Base-by-base conservation (phyloP, 192 early-diverging fungal species). In the Cetraspora pellucida region DNA sequence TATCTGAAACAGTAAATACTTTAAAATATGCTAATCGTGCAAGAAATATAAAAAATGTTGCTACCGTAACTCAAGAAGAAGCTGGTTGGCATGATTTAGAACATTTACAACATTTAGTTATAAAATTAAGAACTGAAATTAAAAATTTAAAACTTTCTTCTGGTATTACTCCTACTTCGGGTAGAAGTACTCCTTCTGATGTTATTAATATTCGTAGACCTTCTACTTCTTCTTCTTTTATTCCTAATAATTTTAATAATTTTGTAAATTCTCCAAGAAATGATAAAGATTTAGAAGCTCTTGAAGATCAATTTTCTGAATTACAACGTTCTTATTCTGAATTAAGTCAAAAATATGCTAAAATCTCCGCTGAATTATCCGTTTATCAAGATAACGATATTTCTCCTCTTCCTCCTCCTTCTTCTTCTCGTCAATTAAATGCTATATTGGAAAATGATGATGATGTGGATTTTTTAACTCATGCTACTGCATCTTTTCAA, bases 21-120 rank as follows among this genome's bases (percentile, higher is more conserved):
- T 87, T 99, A 47, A 92, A 93, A 79, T 99, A 98, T 78, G 98
- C 98, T 7, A 95, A 95, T 65, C 89, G 98, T 11, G 97, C 96
- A 6, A 87, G 98, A 72, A 97, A 97, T 77, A 99, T 99, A 84
- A 91, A 92, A 77, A 99, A 99, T 84, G 87, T 89, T 61, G 92
- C 91, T 30, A 90, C 88, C 45, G 90, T 97, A 74, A 97, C 92
- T 67, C 90, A 92, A 70, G 90, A 93, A 66, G 83, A 87, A 74
- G 69, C 89, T 54, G 86, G 86, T 37, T 89, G 91, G 77, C 84
- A 89, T 55, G 87, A 88, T 77, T 70, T 90, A n/a, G 91, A 92
- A 63, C 79, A 89, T 67, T 81, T 94, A 72, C 89, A 90, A 45
- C 78, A 82, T 13, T 81, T 89, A 73, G 89, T 94, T 28, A 81